Conservation (phyloP, 2,329 filamentous ascomycete species). For the Diaporthe batatas region DNA sequence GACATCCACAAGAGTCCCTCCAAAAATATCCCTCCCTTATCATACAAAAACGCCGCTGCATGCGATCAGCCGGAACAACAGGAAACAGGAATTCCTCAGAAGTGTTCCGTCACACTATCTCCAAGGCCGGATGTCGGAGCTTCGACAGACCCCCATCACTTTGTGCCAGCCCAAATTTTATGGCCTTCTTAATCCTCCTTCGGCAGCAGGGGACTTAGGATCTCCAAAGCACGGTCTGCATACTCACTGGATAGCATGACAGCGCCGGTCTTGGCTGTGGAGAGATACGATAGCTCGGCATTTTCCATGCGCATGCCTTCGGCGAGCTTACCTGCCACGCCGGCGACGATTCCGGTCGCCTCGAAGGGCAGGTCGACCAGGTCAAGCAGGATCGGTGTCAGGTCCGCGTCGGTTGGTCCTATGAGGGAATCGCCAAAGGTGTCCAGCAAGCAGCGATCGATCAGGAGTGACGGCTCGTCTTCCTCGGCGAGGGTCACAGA, state of each 20-base stretch:
- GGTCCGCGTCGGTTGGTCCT: conserved; percentile 77
- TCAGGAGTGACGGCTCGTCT: conserved; percentile 79
- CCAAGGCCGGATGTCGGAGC: neutral
- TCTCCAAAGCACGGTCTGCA: conserved; percentile 78
- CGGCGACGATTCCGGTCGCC: conserved; percentile 94
- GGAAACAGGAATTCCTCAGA: neutral
- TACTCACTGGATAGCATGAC: conserved; percentile 87
- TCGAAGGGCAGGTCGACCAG: conserved; percentile 84
- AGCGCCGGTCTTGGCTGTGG: conserved; percentile 87
- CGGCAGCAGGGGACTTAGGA: conserved; percentile 68
- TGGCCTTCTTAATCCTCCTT: conserved; percentile 47
- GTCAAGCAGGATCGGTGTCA: conserved; percentile 91
- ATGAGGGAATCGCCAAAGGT: conserved; percentile 81
- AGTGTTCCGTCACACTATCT: neutral
- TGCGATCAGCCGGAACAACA: conserved; percentile 16
- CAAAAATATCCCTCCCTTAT: neutral
- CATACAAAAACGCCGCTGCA: conserved; percentile 30
- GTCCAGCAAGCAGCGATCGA: conserved; percentile 76
- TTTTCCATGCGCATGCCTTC: conserved; percentile 73
- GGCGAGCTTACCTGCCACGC: conserved; percentile 86
- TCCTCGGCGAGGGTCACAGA: conserved; percentile 80
- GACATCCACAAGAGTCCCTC: neutral
- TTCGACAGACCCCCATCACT: neutral
- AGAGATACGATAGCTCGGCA: conserved; percentile 90
- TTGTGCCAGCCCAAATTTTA: neutral